Evolutionary conservation across 257 asterid genomes (phyloP).

Genomic region (Fraxinus anomala): DNA sequence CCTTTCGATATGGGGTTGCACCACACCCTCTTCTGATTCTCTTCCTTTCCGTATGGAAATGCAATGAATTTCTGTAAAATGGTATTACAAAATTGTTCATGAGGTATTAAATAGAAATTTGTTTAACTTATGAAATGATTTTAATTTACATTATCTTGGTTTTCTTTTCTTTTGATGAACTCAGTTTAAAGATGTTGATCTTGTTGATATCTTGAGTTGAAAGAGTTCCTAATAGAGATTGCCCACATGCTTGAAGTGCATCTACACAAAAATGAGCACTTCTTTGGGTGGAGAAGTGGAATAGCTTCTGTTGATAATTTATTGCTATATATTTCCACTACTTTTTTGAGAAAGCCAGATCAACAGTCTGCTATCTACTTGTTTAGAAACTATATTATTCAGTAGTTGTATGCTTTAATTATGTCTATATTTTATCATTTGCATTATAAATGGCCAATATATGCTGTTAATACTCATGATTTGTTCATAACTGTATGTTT

Average conservation of each 20-base stretch:
- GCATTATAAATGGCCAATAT: neutral
- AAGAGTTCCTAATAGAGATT: neutral
- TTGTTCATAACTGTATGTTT: conserved; percentile 29
- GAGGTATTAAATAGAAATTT: neutral
- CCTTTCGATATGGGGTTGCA: neutral
- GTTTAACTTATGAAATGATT: neutral
- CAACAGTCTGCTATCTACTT: conserved; percentile 11
- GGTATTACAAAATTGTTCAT: neutral
- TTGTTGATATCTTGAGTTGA: conserved; percentile 13
- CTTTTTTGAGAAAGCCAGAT: conserved; percentile 18
- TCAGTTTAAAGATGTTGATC: conserved; percentile 9
- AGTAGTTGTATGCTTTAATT: neutral
- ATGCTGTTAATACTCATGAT: conserved; percentile 21
- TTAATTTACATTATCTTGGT: neutral
- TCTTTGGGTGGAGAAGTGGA: conserved; percentile 1
- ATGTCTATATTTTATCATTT: neutral
- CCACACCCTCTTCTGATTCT: neutral
- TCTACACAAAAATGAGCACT: neutral
- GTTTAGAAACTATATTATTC: conserved; percentile 8
- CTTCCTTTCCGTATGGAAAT: neutral
- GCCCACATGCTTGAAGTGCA: neutral
- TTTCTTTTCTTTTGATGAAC: neutral
- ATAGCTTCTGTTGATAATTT: neutral
- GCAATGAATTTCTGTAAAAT: neutral
- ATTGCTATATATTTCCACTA: conserved; percentile 4